phyloP scores from a whole-genome alignment of 1,139 yeast species.

The Wickerhamomyces sp. region DNA sequence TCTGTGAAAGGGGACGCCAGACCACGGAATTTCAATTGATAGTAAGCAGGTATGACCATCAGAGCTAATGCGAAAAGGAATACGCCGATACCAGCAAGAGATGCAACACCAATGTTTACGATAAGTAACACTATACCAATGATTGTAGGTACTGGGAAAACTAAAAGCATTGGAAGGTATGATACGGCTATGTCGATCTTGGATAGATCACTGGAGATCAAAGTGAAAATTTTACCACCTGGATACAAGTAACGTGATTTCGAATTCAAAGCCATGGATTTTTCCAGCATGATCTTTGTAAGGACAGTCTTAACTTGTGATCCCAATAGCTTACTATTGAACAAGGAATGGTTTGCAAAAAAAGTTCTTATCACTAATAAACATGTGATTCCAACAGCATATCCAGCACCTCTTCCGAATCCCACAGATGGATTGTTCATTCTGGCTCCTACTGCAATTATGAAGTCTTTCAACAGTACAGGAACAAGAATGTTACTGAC shows the following conservation, averaged over 20 bases:
- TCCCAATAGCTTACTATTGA: slow-evolving; percentile 54
- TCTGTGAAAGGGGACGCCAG: slow-evolving; percentile 43
- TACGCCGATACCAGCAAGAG: slow-evolving; percentile 59
- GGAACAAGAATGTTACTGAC: neutral
- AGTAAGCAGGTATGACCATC: slow-evolving; percentile 29
- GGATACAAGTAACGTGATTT: slow-evolving; percentile 52
- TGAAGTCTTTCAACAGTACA: neutral
- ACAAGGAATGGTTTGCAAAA: slow-evolving; percentile 54
- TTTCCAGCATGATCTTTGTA: slow-evolving; percentile 58
- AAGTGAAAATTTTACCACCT: slow-evolving; percentile 58
- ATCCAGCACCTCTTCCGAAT: slow-evolving; percentile 48
- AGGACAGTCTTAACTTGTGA: slow-evolving; percentile 63
- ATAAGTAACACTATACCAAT: slow-evolving; percentile 56
- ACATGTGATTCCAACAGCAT: slow-evolving; percentile 45
- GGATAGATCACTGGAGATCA: slow-evolving; percentile 70
- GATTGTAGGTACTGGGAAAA: slow-evolving; percentile 52
- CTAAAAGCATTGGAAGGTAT: slow-evolving; percentile 55
- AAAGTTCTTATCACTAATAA: slow-evolving; percentile 42
- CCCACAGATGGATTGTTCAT: neutral
- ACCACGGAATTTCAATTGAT: slow-evolving; percentile 36
- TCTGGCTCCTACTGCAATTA: neutral
- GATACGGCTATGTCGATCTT: slow-evolving; percentile 68
- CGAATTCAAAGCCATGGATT: slow-evolving; percentile 55
- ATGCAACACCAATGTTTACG: slow-evolving; percentile 64
- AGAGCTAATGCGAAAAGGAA: slow-evolving; percentile 30